Base-by-base conservation (phyloP, 73 alveolate genomes). In the Paramecium tetraurelia region DNA sequence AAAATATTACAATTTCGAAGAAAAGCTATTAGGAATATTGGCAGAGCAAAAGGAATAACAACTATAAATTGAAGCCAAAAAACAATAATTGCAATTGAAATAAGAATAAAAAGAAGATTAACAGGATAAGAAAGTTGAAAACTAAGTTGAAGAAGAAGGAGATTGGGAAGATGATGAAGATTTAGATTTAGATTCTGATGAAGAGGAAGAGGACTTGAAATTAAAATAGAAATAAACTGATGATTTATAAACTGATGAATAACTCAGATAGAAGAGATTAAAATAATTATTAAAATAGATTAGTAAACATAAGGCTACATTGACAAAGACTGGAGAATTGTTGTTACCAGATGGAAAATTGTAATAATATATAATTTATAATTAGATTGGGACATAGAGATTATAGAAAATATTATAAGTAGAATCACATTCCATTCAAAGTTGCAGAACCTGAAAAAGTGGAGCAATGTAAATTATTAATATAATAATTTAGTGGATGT, bases 111-210 rank as follows among this genome's bases (percentile, higher is more conserved):
- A n/a, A 14, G 75, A 80, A 1, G 57, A 44, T 20, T 10, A 80
- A 21, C 24, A 35, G 0, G 29, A 80, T 16, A 20, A 22, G 72
- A 8, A 80, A 80, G 16, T 3, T 31, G 41, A 75, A 11, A 18
- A 33, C 2, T 36, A 75, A 36, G 21, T 31, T 20, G 70, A 18
- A 4, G 75, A 41, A 0, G 90, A 80, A 41, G 70, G 18, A 44
- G 90, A 80, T 14, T 63, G 84, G 84, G 84, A 63, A 63, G 90
- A 80, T 80, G 90, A 80, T 53, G 69, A 53, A 53, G 69, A 53
- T 53, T 7, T 21, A 21, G 69, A 18, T 16, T 18, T 4, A 0
- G 69, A 53, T n/a, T 53, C 69, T 40, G 48, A 80, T 11, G 76
- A 80, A 20, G 90, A 80, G 2, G 90, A 80, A 80, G 71, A 80